These are phyloP conservation scores for Ocimum tenuiflorum DNA, from an alignment of 257 asterid genomes.

Conservation along the genomic window DNA sequence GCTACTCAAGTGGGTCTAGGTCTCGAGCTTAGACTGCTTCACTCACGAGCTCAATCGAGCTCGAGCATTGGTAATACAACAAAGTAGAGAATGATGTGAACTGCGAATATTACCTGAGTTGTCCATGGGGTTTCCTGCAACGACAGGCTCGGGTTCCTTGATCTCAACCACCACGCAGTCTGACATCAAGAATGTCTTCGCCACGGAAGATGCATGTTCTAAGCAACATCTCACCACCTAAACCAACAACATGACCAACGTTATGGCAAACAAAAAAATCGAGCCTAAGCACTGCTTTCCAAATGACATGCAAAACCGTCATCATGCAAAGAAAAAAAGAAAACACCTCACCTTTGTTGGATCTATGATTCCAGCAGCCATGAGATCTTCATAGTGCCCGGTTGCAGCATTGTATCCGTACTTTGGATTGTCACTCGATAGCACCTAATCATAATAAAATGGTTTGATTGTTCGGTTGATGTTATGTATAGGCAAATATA, in stretches of 20 bases:
- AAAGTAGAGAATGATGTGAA: too few relatives aligned
- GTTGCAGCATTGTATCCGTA: conserved; percentile 95
- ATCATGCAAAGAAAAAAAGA: too few relatives aligned
- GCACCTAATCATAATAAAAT: conserved; percentile 44
- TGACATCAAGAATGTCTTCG: conserved; percentile 93
- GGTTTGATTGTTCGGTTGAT: too few relatives aligned
- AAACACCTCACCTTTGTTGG: conserved; percentile 73
- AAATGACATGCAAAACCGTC: too few relatives aligned
- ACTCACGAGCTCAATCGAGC: too few relatives aligned
- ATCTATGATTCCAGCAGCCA: conserved; percentile 96
- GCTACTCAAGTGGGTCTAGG: too few relatives aligned
- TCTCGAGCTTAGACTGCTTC: too few relatives aligned
- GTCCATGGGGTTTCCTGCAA: conserved; percentile 82
- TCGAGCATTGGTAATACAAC: too few relatives aligned
- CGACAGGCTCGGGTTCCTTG: conserved; percentile 77
- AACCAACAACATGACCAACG: background rate
- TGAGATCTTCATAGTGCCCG: conserved; percentile 85
- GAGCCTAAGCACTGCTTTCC: too few relatives aligned
- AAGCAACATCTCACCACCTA: conserved; percentile 96
- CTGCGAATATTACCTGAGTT: conserved; percentile 85
- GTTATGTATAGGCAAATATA: background rate
- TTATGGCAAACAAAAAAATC: too few relatives aligned
- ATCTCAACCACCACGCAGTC: conserved; percentile 97
- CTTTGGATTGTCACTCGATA: conserved; percentile 64
- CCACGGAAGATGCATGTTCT: conserved; percentile 93